A percentile compares a stretch with the other conserved stretches of the same genome.
These are phyloP conservation scores for Penicillium turbatum DNA, from an alignment of 495 filamentous ascomycete genomes.

Conservation along the genomic window DNA sequence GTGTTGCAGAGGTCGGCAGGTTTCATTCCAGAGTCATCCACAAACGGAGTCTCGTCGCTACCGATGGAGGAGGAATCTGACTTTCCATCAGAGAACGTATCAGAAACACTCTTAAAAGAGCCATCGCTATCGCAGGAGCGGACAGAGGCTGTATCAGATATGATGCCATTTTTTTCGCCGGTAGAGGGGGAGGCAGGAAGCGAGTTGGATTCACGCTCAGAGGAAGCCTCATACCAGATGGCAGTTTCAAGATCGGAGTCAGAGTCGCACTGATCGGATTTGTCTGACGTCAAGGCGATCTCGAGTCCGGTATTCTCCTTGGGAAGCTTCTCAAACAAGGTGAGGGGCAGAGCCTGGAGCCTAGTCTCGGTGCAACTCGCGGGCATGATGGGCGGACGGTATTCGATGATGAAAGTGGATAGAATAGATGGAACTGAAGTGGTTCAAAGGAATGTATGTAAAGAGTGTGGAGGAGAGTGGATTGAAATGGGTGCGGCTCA, in stretches of 20 bases:
- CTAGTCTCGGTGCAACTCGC: background rate
- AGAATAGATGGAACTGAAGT: background rate
- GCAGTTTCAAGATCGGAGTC: background rate
- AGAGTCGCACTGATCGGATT: background rate
- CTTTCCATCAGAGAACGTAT: too few species aligned
- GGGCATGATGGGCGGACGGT: background rate
- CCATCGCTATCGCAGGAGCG: background rate
- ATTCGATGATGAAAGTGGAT: background rate
- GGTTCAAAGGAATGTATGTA: background rate
- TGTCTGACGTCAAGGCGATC: too few species aligned
- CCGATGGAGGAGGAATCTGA: too few species aligned
- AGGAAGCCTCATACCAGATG: background rate
- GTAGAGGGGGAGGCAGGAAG: background rate
- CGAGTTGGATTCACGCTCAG: background rate
- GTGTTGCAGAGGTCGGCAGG: too few species aligned
- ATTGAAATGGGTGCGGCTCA: background rate
- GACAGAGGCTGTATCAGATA: background rate
- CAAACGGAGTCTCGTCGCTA: too few species aligned
- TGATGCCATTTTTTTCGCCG: background rate
- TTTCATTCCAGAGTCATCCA: too few species aligned
- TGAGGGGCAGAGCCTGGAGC: background rate
- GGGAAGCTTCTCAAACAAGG: background rate
- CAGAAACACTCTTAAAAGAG: too few species aligned
- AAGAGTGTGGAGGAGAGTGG: background rate
- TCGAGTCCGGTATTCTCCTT: background rate